Percentiles rank a stretch among this genome's conserved stretches.
Conservation (phyloP, 257 asterid genomes). For the Ocimum tenuiflorum region DNA sequence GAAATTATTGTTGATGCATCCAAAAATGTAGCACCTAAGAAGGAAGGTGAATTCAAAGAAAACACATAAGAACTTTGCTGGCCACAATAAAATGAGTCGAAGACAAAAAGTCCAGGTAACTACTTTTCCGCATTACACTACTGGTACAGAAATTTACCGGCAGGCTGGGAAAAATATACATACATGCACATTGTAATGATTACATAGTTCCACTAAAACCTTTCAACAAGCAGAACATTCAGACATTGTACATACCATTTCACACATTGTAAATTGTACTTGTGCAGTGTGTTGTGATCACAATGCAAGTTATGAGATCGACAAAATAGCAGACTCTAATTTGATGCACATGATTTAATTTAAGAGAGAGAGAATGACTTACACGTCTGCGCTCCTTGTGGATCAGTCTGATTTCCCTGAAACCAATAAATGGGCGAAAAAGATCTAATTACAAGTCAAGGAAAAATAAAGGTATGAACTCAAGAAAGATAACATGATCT, state of each 20-base stretch:
- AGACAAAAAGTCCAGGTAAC: background rate
- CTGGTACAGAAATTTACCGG: background rate
- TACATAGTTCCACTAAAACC: background rate
- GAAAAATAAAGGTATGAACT: constrained; percentile 10
- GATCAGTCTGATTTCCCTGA: constrained; percentile 58
- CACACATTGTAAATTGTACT: background rate
- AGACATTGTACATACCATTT: background rate
- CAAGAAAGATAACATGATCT: background rate
- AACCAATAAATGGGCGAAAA: constrained; percentile 78
- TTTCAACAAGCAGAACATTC: background rate
- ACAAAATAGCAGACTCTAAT: background rate
- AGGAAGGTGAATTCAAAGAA: background rate
- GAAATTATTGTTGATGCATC: constrained; percentile 3
- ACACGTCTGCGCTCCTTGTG: constrained; percentile 76
- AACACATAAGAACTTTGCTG: too few relatives aligned
- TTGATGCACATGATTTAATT: background rate
- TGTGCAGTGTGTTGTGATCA: constrained; percentile 5
- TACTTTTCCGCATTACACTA: background rate
- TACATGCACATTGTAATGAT: background rate
- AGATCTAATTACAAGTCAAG: constrained; percentile 54
- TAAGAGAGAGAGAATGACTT: constrained; percentile 27
- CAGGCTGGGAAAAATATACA: background rate
- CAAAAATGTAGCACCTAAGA: background rate
- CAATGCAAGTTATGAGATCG: background rate
- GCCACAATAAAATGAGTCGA: background rate